These are phyloP conservation scores for Pseudocohnilembus persalinus DNA, from an alignment of 169 alveolate genomes.

Conservation along the genomic window DNA sequence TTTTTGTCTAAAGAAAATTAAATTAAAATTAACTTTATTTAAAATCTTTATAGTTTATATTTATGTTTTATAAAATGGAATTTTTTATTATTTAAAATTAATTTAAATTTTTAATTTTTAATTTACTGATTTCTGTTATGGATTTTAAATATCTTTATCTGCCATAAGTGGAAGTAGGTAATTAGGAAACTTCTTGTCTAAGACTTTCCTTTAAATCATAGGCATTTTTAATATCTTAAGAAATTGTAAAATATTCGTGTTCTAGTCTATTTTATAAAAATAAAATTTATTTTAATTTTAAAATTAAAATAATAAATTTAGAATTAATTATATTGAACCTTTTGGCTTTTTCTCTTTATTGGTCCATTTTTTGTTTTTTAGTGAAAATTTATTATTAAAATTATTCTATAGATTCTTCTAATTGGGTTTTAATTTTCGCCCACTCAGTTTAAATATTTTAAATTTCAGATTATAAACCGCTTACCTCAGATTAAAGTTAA, in stretches of 20 bases:
- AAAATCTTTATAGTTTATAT: too few species aligned
- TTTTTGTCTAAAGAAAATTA: too few species aligned
- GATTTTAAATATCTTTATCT: not conserved
- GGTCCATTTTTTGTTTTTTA: not conserved
- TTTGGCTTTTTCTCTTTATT: not conserved
- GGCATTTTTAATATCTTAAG: not conserved
- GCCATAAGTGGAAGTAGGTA: not conserved
- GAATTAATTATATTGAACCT: not conserved
- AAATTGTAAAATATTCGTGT: not conserved
- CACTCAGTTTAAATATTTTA: not conserved
- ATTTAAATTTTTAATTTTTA: too few species aligned
- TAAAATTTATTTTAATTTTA: too few species aligned
- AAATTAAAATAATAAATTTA: too few species aligned
- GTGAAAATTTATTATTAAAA: too few species aligned
- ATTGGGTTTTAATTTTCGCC: not conserved
- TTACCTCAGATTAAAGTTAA: not conserved
- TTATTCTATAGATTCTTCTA: not conserved
- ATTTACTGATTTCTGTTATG: not conserved
- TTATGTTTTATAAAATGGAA: too few species aligned
- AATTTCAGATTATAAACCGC: not conserved
- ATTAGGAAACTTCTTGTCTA: not conserved
- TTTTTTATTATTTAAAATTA: too few species aligned
- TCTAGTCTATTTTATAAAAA: not conserved
- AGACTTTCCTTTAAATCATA: not conserved
- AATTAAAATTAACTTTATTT: too few species aligned